These are phyloP conservation scores for Gossypium herbaceum DNA, from an alignment of 345 rosid genomes.

Conservation along the genomic window DNA sequence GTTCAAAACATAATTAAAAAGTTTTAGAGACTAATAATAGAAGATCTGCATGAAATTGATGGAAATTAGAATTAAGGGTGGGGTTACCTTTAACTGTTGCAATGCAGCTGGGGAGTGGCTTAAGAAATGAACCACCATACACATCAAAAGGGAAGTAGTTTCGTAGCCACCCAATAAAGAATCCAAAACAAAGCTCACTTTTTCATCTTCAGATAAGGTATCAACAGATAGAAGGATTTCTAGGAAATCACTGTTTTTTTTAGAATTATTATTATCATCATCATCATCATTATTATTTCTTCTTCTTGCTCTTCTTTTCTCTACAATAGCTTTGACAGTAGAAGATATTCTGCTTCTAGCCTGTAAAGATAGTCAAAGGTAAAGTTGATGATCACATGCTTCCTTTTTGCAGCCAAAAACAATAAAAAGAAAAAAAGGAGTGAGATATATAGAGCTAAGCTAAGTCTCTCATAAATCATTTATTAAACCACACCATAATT, in stretches of 20 bases:
- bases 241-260: constrained; percentile 35
- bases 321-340: constrained; percentile 47
- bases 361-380: constrained; percentile 41
- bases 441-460: not conserved
- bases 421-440: not conserved
- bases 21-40: not conserved
- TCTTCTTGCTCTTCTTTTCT: constrained; percentile 29
- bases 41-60: not conserved
- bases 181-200: constrained; percentile 51
- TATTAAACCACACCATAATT: not conserved
- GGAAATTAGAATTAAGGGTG: not conserved
- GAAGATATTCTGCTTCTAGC: constrained; percentile 52
- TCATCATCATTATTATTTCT: constrained; percentile 4
- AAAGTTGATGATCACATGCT: constrained; percentile 33
- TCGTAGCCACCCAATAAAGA: constrained; percentile 60
- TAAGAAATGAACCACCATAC: constrained; percentile 44
- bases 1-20: not conserved
- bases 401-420: constrained; percentile 22
- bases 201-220: constrained; percentile 54
- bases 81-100: constrained; percentile 39
- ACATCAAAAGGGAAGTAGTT: constrained; percentile 48
- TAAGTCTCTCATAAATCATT: not conserved
- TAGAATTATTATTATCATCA: not conserved
- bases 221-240: constrained; percentile 40
- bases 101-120: constrained; percentile 34